These are phyloP conservation scores for Polygonum maritimum DNA, from an alignment of 148 eudicot genomes.

Conservation along the genomic window DNA sequence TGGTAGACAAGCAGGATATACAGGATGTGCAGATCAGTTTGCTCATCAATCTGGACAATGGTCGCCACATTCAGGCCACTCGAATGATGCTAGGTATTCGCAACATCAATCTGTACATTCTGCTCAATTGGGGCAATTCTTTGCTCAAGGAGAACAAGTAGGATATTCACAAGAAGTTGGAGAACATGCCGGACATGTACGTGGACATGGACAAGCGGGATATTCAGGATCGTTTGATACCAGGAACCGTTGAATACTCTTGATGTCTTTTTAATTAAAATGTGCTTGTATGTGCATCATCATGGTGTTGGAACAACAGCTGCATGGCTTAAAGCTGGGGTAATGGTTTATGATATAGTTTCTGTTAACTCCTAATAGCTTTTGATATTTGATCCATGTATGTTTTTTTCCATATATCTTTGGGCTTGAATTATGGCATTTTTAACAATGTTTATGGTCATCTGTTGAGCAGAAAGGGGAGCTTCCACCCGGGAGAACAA, in stretches of 20 bases:
- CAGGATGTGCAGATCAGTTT: background rate
- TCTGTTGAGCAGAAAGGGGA: no score
- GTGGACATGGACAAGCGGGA: background rate
- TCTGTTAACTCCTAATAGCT: no score
- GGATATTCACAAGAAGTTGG: background rate
- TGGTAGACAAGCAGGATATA: background rate
- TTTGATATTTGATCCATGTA: no score
- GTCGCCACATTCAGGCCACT: background rate
- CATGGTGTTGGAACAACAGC: no score
- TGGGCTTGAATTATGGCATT: no score
- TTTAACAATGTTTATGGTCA: no score
- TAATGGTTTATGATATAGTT: no score
- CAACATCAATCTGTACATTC: background rate
- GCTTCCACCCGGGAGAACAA: constrained; percentile 81
- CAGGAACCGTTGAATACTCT: background rate
- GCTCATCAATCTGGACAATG: background rate
- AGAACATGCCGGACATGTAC: no score
- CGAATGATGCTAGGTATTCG: background rate
- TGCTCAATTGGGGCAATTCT: background rate
- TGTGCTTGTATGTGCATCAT: no score
- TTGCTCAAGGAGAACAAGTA: background rate
- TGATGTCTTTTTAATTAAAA: no score
- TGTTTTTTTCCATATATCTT: no score
- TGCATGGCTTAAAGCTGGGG: no score
- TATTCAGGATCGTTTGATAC: background rate